Evolutionary conservation across 768 basidiomycete genomes (phyloP).

Genomic region (Agaricus sinodeliciosus): DNA sequence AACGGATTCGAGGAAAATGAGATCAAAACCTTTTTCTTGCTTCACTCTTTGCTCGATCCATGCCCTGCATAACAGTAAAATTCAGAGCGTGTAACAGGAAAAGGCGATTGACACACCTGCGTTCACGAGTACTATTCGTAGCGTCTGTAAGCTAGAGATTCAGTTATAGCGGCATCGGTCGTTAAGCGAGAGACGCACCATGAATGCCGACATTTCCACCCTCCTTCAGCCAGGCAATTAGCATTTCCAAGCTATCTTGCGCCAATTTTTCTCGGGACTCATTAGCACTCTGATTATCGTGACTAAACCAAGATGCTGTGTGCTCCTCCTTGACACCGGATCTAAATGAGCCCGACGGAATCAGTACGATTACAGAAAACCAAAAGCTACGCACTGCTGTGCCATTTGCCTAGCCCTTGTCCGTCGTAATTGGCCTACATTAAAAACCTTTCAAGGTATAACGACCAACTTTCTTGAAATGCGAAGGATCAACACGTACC

Average conservation of each 20-base stretch:
- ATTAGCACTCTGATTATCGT: conserved; percentile 73
- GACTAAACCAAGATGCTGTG: conserved; percentile 84
- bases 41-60: conserved; percentile 81
- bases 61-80: conserved; percentile 39
- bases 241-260: conserved; percentile 87
- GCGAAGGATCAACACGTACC: conserved; percentile 29
- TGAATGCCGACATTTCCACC: conserved; percentile 98
- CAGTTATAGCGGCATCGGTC: not conserved
- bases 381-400: conserved; percentile 46
- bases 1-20: conserved; percentile 92
- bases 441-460: conserved; percentile 70
- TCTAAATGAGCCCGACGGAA: conserved; percentile 25
- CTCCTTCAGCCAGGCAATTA: conserved; percentile 91
- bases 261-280: conserved; percentile 76
- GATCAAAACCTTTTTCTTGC: conserved; percentile 77
- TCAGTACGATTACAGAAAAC: not conserved
- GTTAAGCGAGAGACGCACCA: conserved; percentile 40
- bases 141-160: conserved; percentile 56
- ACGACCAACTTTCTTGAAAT: not conserved
- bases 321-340: conserved; percentile 89
- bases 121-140: conserved; percentile 80
- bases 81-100: not conserved
- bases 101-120: conserved; percentile 44
- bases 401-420: conserved; percentile 78
- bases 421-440: conserved; percentile 91